Evolutionary conservation across 2,329 filamentous ascomycete genomes (phyloP).

Genomic region (Penicillium digitatum): DNA sequence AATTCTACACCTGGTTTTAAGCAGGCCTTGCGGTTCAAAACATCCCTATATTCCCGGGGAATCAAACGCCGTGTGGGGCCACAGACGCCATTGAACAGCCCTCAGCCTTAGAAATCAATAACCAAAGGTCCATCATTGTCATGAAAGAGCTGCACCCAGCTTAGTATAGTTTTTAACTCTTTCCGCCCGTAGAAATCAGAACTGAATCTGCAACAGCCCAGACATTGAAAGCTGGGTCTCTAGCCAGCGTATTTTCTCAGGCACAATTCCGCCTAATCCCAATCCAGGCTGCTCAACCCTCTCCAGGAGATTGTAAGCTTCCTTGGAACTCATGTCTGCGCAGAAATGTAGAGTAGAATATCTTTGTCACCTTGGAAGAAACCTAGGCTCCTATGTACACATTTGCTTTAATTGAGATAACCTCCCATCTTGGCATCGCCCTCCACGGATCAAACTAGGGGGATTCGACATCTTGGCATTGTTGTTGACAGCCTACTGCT

Average conservation of each 20-base stretch:
- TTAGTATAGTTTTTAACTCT: background rate
- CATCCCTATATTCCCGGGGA: background rate
- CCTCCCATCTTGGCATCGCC: conserved; percentile 23
- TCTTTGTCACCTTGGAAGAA: conserved; percentile 41
- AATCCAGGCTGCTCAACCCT: conserved; percentile 26
- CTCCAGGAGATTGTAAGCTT: conserved; percentile 27
- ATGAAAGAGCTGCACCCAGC: background rate
- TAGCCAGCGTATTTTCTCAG: background rate
- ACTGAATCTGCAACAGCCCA: background rate
- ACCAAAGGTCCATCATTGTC: background rate
- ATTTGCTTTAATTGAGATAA: conserved; percentile 40
- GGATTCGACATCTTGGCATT: background rate
- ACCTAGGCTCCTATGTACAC: conserved; percentile 26
- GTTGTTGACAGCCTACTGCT: background rate
- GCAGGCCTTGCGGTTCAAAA: background rate
- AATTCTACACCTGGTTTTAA: background rate
- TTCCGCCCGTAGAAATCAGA: background rate
- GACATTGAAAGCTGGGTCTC: background rate
- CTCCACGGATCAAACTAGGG: conserved; percentile 21
- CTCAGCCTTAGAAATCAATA: background rate
- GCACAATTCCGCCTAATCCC: conserved; percentile 26
- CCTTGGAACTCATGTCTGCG: conserved; percentile 31
- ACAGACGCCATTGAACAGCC: background rate
- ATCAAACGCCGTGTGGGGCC: background rate
- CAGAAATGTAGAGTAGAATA: conserved; percentile 26